Conservation (phyloP, 345 rosid genomes). For the Cardamine resedifolia region DNA sequence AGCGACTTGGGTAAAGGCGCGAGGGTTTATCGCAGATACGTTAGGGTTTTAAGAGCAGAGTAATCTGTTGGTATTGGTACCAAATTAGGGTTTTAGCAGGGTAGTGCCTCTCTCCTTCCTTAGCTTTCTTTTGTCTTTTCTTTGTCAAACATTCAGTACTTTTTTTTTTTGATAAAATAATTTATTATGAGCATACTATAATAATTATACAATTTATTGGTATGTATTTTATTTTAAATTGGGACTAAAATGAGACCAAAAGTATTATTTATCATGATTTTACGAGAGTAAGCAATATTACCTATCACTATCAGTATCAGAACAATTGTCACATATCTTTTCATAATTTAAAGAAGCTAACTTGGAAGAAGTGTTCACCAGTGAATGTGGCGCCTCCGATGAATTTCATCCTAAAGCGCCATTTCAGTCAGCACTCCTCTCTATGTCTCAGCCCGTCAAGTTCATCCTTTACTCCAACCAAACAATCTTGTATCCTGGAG, state of each 20-base stretch:
- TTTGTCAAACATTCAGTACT: no score
- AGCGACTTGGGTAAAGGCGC: constrained; percentile 4
- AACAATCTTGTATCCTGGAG: constrained; percentile 45
- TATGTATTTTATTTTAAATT: background rate
- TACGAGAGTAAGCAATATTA: background rate
- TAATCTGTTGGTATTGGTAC: background rate
- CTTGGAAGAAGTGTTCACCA: background rate
- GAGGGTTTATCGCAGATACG: constrained; percentile 36
- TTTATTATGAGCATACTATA: no score
- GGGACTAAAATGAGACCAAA: background rate
- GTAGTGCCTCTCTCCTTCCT: background rate
- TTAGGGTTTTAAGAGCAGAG: constrained; percentile 35
- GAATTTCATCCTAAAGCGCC: constrained; percentile 52
- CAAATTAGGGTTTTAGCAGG: constrained; percentile 34
- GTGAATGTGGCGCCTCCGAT: constrained; percentile 38
- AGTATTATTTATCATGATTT: background rate
- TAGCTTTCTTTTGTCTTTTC: no score
- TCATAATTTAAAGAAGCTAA: background rate
- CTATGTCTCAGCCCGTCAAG: constrained; percentile 17
- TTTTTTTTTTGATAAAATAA: no score
- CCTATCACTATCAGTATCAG: background rate
- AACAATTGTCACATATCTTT: background rate
- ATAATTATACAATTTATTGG: background rate
- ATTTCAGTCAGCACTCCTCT: constrained; percentile 41
- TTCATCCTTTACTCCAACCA: constrained; percentile 13